A percentile compares a stretch with the other conserved stretches of the same genome.
These are phyloP conservation scores for Lasiodiplodia sp. DNA, from an alignment of 2,329 filamentous ascomycete genomes.

Conservation along the genomic window DNA sequence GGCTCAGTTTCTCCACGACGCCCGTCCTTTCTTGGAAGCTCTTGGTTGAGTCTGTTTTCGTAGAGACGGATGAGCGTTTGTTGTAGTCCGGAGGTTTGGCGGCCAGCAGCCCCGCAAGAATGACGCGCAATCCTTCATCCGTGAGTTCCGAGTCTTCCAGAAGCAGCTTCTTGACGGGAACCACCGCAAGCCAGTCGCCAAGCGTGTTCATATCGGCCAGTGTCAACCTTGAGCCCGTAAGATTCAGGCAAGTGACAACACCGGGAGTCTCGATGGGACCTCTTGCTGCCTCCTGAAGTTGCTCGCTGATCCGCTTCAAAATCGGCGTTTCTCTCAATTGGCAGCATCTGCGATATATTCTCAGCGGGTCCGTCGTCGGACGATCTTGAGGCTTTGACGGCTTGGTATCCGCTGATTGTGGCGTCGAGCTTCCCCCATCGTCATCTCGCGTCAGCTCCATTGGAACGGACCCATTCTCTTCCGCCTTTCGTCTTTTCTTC, in stretches of 20 bases:
- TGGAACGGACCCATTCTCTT: constrained; percentile 86
- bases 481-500: constrained; percentile 81
- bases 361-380: constrained; percentile 87
- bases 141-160: constrained; percentile 87
- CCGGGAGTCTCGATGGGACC: constrained; percentile 70
- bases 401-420: constrained; percentile 37
- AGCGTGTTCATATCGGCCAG: constrained; percentile 84
- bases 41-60: constrained; percentile 35
- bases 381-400: constrained; percentile 64
- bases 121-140: constrained; percentile 85
- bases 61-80: constrained; percentile 43
- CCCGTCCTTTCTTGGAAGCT: constrained; percentile 63
- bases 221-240: constrained; percentile 85
- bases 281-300: constrained; percentile 77
- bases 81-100: constrained; percentile 71
- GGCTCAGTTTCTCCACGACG: constrained; percentile 82
- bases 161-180: constrained; percentile 85
- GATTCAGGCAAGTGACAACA: constrained; percentile 81
- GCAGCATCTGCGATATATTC: constrained; percentile 94
- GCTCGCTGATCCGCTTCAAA: constrained; percentile 88
- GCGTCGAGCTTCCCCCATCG: constrained; percentile 50
- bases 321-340: constrained; percentile 93
- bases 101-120: constrained; percentile 84
- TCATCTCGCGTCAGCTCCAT: constrained; percentile 77
- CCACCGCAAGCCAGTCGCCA: constrained; percentile 91